These are phyloP conservation scores for Torulaspora indica DNA, from an alignment of 805 yeast genomes.

Conservation along the genomic window DNA sequence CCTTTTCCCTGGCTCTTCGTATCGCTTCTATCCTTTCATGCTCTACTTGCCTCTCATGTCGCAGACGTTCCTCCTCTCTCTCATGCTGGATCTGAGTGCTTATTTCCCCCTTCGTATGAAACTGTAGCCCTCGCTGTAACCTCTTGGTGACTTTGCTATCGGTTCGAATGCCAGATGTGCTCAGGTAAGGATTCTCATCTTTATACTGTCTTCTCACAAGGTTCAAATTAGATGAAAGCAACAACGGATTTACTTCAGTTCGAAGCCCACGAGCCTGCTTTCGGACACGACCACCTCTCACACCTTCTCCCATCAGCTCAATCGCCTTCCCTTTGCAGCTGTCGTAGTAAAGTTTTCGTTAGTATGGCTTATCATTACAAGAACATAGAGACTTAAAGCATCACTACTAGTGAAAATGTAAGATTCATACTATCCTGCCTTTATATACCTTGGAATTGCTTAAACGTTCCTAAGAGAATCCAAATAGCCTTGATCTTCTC, in stretches of 20 bases:
- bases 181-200: constrained; percentile 32
- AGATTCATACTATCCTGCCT: background rate
- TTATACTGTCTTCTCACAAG: constrained; percentile 24
- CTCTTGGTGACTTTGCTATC: constrained; percentile 15
- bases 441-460: background rate
- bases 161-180: constrained; percentile 4
- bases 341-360: background rate
- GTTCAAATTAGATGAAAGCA: constrained; percentile 30
- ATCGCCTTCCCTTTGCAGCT: background rate
- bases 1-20: constrained; percentile 10
- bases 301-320: background rate
- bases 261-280: constrained; percentile 24
- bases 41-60: constrained; percentile 7
- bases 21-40: constrained; percentile 37
- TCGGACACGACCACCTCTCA: background rate
- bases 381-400: background rate
- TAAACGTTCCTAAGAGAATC: constrained; percentile 7
- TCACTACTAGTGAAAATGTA: too few relatives aligned
- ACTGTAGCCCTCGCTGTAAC: constrained; percentile 25
- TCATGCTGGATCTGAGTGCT: constrained; percentile 15
- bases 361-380: background rate
- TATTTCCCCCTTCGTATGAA: constrained; percentile 56
- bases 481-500: constrained; percentile 16
- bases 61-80: constrained; percentile 9
- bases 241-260: constrained; percentile 31